Conservation (phyloP, 495 filamentous ascomycete species). For the Achaetomiella virescens region DNA sequence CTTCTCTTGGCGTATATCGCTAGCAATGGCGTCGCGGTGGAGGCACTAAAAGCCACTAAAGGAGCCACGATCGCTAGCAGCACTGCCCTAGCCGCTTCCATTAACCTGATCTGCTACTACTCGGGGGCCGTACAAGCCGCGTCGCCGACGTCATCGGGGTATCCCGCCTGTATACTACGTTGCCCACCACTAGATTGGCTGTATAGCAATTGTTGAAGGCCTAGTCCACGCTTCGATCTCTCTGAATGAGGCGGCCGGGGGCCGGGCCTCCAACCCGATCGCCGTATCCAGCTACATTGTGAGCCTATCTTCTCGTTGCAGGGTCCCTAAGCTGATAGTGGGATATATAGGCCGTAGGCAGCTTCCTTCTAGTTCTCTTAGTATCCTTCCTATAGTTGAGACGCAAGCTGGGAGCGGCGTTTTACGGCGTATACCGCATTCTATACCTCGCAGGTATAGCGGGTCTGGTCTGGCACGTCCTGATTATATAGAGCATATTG, state of each 20-base stretch:
- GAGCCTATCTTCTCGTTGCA: neutral
- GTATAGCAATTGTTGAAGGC: neutral
- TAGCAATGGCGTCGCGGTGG: neutral
- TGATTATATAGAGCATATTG: neutral
- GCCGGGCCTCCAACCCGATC: neutral
- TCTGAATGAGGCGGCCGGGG: neutral
- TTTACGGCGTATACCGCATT: neutral
- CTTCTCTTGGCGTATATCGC: neutral
- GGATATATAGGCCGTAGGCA: neutral
- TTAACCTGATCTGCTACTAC: slow-evolving; percentile 2
- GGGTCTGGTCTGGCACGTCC: neutral
- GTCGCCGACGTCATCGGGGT: neutral
- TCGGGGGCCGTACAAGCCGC: neutral
- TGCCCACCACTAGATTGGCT: slow-evolving; percentile 1
- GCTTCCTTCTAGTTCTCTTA: slow-evolving; percentile 1
- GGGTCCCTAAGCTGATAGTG: neutral
- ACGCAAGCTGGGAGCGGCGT: neutral
- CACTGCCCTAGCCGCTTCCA: slow-evolving; percentile 1
- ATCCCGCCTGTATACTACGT: neutral
- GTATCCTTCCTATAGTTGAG: neutral
- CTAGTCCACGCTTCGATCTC: neutral
- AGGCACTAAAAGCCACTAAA: slow-evolving; percentile 1
- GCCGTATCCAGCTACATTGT: slow-evolving; percentile 1
- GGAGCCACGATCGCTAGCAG: neutral
- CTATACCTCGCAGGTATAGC: slow-evolving; percentile 1